These are phyloP conservation scores for Camellia oleifera DNA, from an alignment of 179 eudicot genomes.

Conservation along the genomic window DNA sequence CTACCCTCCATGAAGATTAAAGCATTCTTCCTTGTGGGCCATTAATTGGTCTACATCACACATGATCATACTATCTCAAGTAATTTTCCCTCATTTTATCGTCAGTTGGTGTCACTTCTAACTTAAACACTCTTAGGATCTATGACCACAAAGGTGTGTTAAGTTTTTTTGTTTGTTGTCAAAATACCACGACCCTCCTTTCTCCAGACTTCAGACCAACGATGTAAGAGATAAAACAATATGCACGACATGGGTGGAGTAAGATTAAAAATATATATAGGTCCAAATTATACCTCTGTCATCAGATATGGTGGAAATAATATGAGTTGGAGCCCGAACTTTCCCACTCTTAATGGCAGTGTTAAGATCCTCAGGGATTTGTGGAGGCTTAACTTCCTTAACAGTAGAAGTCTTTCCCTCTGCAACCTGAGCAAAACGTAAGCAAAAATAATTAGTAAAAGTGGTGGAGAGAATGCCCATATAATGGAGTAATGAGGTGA, in stretches of 20 bases:
- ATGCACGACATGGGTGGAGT: not conserved
- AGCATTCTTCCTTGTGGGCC: too few species aligned
- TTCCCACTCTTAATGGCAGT: slow-evolving; percentile 94
- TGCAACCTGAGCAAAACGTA: slow-evolving; percentile 45
- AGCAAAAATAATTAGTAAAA: not conserved
- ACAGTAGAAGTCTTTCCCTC: slow-evolving; percentile 73
- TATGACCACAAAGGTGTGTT: not conserved
- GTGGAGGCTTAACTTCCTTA: slow-evolving; percentile 92
- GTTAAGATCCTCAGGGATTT: slow-evolving; percentile 95
- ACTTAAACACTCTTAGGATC: not conserved
- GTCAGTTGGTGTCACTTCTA: too few species aligned
- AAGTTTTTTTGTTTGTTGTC: not conserved
- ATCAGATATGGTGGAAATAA: slow-evolving; percentile 96
- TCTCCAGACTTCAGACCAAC: too few species aligned
- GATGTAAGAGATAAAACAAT: too few species aligned
- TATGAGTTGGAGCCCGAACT: slow-evolving; percentile 98
- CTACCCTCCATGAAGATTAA: too few species aligned
- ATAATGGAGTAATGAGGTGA: not conserved
- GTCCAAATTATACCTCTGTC: slow-evolving; percentile 61
- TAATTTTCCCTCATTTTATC: too few species aligned
- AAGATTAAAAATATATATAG: not conserved
- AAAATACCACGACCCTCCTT: not conserved
- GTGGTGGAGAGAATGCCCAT: not conserved
- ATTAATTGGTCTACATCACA: too few species aligned
- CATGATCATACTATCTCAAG: too few species aligned